A percentile compares a stretch with the other conserved stretches of the same genome.
Conservation (phyloP, 441 rosid species). For the Francoa sonchifolia region DNA sequence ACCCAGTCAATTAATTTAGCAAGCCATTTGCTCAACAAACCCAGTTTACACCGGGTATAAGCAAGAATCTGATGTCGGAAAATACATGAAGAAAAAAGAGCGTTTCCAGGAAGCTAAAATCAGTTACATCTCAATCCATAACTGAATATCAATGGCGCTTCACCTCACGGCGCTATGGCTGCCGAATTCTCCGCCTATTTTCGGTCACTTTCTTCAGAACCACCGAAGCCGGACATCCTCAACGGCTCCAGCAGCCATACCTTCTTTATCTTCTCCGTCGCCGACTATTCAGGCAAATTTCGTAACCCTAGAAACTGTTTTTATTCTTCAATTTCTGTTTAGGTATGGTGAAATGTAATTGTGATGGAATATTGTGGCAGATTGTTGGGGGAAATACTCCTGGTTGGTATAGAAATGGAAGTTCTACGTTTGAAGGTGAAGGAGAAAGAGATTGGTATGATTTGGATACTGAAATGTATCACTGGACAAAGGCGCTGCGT, state of each 20-base stretch:
- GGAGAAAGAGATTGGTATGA: slow-evolving; percentile 56
- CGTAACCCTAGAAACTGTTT: background rate
- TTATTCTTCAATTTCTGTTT: background rate
- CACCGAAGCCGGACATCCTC: slow-evolving; percentile 15
- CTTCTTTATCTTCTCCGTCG: slow-evolving; percentile 29
- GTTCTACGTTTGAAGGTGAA: slow-evolving; percentile 15
- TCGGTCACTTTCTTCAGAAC: slow-evolving; percentile 14
- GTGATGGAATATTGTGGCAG: slow-evolving; percentile 22
- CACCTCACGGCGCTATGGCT: slow-evolving; percentile 26
- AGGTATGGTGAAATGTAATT: background rate
- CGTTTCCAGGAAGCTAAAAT: too few relatives aligned
- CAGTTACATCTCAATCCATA: too few relatives aligned
- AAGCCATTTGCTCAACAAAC: too few relatives aligned
- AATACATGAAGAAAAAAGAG: too few relatives aligned
- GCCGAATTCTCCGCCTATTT: slow-evolving; percentile 11
- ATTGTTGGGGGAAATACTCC: slow-evolving; percentile 46
- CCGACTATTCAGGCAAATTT: slow-evolving; percentile 52
- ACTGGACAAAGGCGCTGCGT: slow-evolving; percentile 62
- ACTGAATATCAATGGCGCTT: slow-evolving; percentile 16
- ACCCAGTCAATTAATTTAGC: too few relatives aligned
- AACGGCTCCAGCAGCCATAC: slow-evolving; percentile 22
- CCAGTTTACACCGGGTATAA: too few relatives aligned
- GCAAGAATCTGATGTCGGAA: too few relatives aligned
- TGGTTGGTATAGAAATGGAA: slow-evolving; percentile 24
- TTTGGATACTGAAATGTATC: slow-evolving; percentile 59